Percentiles rank a stretch among this genome's conserved stretches.
Evolutionary conservation across 306 rosid species (phyloP).

Genomic region (Cyclanthera cordifolia): DNA sequence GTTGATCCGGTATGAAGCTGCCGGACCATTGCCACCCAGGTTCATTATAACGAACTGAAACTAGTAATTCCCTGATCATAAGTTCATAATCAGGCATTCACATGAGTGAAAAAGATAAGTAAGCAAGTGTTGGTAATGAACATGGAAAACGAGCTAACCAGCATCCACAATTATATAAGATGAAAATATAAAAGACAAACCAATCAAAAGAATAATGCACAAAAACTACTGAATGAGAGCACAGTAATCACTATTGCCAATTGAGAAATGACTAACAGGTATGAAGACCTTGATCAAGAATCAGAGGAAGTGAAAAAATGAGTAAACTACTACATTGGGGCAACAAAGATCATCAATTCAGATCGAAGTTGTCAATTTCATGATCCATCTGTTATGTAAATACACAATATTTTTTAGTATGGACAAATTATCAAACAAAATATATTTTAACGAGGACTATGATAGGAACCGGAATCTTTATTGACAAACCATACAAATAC

Average conservation of each 20-base stretch:
- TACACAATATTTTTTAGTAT: neutral
- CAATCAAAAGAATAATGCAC: neutral
- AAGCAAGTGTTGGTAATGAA: neutral
- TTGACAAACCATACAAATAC: too few relatives aligned
- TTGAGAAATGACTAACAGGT: neutral
- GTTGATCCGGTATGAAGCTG: conserved; percentile 75
- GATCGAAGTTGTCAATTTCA: conserved; percentile 1
- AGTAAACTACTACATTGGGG: too few relatives aligned
- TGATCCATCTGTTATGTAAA: neutral
- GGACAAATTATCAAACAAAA: neutral
- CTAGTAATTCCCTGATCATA: conserved; percentile 67
- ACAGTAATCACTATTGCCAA: neutral
- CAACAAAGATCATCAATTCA: too few relatives aligned
- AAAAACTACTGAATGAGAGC: neutral
- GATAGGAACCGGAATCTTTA: too few relatives aligned
- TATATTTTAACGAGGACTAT: too few relatives aligned
- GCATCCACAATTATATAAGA: neutral
- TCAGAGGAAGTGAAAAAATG: too few relatives aligned
- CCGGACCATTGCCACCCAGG: conserved; percentile 99
- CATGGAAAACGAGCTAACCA: neutral
- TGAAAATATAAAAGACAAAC: neutral
- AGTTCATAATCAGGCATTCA: conserved; percentile 15
- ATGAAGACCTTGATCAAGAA: conserved; percentile 3
- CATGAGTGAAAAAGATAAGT: conserved; percentile 6
- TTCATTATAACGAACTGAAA: conserved; percentile 66